Conservation (phyloP, 2,329 filamentous ascomycete species). For the Xylariaceae sp. region DNA sequence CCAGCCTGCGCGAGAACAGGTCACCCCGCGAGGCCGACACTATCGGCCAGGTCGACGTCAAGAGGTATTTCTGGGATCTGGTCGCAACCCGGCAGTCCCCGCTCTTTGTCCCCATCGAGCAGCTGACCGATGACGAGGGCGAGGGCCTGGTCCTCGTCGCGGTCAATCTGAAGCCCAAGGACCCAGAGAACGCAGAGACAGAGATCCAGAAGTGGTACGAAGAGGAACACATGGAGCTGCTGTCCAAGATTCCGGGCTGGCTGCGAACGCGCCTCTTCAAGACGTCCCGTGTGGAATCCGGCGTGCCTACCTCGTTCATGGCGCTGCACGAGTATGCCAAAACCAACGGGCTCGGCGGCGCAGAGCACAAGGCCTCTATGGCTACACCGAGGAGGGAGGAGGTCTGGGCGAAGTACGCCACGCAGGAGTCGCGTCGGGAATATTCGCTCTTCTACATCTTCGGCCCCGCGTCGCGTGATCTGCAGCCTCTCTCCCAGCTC, state of each 20-base stretch:
- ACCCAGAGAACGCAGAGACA: constrained; percentile 40
- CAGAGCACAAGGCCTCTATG: constrained; percentile 59
- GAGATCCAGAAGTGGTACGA: constrained; percentile 66
- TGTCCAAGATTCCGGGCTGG: constrained; percentile 76
- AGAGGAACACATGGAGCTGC: constrained; percentile 68
- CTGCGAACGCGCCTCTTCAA: constrained; percentile 66
- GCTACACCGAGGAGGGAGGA: constrained; percentile 58
- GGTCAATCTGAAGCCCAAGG: constrained; percentile 53
- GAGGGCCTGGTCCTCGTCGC: constrained; percentile 58
- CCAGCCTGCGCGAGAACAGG: constrained; percentile 54
- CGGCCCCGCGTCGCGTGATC: constrained; percentile 66
- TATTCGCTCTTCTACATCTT: constrained; percentile 79
- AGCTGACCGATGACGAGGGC: constrained; percentile 53
- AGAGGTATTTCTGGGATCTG: constrained; percentile 67
- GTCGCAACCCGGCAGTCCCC: constrained; percentile 51
- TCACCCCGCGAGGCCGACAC: constrained; percentile 49
- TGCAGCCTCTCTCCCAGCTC: constrained; percentile 51
- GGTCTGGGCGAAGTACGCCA: constrained; percentile 56
- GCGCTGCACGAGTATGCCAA: constrained; percentile 69
- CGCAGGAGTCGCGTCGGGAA: constrained; percentile 50
- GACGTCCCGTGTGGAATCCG: constrained; percentile 55
- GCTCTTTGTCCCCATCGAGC: constrained; percentile 57
- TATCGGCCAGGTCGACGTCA: constrained; percentile 58
- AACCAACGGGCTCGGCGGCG: constrained; percentile 61
- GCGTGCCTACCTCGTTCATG: constrained; percentile 53